Evolutionary conservation across 169 alveolate species (phyloP), one percentile per base, ranked within the genome.

Genomic region (Blepharisma undulans): DNA sequence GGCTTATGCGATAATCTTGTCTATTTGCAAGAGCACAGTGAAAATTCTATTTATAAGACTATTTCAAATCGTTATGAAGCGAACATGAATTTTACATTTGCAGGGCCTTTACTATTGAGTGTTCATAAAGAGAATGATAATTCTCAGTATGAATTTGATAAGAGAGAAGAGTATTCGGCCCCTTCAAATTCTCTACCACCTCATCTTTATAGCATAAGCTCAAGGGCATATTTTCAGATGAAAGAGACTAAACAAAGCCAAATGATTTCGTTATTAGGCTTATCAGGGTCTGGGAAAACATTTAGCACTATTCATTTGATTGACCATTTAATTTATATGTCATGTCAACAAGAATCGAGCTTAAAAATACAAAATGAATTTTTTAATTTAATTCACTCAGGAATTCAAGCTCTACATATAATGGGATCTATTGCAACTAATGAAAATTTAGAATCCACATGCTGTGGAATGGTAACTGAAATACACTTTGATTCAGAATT

Each of bases 271-370:
- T 6, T 86, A 36, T 36, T 86, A 71, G 91, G 91, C n/a, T 60
- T 21, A 19, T 86, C 91, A 86, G 91, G 91, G 8, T 60, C 91
- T 22, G 91, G 91, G 36, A 86, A 86, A 12, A 86, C 91, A 1
- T 86, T 86, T 86, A 27, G 59, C 8, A 25, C 91, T 61, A 29
- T 86, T 12, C 91, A 86, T 32, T 32, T 86, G 16, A 21, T 86
- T 25, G 91, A 86, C 84, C 91, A 86, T 72, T 72, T 86, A 71
- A 19, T 27, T 8, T 48, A 34, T n/a, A 22, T 34, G 21, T 21
- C 79, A 34, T 48, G 66, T 18, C 7, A 27, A 5, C 33, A 74
- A 74, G 33, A 74, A 29, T 74, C 48, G 18, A 74, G 66, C 66
- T 3, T 48, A 48, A 48, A 32, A 84, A 29, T 29, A 12, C 71